phyloP scores from a whole-genome alignment of 495 filamentous ascomycete genomes.

The Hypoxylon intermedium region DNA sequence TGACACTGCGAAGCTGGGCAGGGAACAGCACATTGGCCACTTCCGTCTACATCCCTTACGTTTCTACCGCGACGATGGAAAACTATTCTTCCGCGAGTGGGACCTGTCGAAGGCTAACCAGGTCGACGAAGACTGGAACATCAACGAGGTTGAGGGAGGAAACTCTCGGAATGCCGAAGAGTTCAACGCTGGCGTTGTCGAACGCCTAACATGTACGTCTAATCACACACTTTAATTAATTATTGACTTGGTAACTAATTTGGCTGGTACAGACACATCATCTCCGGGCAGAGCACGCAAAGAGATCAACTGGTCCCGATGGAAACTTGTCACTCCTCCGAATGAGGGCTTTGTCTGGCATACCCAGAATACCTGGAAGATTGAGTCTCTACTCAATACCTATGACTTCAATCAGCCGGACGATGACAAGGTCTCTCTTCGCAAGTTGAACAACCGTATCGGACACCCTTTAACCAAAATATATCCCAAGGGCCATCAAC shows the following conservation, averaged over 20 bases:
- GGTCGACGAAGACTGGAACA: neutral
- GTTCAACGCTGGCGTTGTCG: neutral
- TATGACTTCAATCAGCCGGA: neutral
- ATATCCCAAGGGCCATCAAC: neutral
- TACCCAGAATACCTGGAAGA: neutral
- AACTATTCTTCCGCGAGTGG: neutral
- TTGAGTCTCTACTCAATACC: neutral
- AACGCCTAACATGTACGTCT: neutral
- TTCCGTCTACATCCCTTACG: neutral
- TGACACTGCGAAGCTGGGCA: neutral
- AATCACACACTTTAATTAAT: neutral
- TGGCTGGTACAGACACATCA: neutral
- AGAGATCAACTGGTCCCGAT: neutral
- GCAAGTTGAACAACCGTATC: neutral
- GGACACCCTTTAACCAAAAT: neutral
- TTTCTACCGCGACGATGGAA: neutral
- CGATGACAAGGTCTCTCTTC: neutral
- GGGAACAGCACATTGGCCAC: neutral
- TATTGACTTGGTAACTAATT: neutral
- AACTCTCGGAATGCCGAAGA: no score
- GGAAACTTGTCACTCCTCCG: neutral
- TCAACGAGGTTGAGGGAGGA: neutral
- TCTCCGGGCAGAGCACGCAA: neutral
- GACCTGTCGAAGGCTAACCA: neutral
- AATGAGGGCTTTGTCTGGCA: neutral